A percentile compares a stretch with the other conserved stretches of the same genome.
Evolutionary conservation across 208 protist genomes (phyloP).

Genomic region (Balamuthia mandrillaris): DNA sequence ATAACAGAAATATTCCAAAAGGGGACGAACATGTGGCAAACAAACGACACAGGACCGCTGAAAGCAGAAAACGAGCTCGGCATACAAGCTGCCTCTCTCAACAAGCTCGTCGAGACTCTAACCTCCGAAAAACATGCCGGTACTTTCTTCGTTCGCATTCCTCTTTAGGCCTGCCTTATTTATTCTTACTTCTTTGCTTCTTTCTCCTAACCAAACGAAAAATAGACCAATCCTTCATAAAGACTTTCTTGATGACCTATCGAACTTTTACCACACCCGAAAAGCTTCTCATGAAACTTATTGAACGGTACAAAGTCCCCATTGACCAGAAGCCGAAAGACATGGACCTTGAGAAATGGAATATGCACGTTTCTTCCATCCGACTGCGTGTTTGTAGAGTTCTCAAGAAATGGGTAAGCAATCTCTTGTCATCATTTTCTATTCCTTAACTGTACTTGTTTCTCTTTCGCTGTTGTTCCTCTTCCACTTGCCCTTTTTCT

Average conservation of each 20-base stretch:
- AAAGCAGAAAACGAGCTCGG: background rate
- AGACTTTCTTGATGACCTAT: conserved; percentile 7
- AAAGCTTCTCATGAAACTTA: background rate
- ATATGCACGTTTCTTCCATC: background rate
- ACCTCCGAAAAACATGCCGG: background rate
- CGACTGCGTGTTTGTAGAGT: background rate
- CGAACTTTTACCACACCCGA: background rate
- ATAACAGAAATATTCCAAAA: background rate
- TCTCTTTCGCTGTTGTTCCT: background rate
- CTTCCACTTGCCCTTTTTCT: background rate
- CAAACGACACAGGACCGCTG: background rate
- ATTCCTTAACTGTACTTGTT: background rate
- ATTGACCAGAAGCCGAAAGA: background rate
- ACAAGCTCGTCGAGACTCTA: conserved; percentile 24
- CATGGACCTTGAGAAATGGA: background rate
- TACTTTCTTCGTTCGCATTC: background rate
- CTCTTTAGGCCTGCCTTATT: background rate
- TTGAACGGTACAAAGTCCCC: background rate
- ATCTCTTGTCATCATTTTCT: background rate
- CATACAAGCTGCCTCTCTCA: conserved; percentile 15
- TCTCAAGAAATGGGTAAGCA: too few species aligned
- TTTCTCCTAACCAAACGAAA: background rate
- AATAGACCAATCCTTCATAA: conserved; percentile 20
- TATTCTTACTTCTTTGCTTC: too few species aligned
- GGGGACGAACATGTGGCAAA: conserved; percentile 40